Base-by-base conservation (phyloP, 257 asterid species). In the Voacanga thouarsii region DNA sequence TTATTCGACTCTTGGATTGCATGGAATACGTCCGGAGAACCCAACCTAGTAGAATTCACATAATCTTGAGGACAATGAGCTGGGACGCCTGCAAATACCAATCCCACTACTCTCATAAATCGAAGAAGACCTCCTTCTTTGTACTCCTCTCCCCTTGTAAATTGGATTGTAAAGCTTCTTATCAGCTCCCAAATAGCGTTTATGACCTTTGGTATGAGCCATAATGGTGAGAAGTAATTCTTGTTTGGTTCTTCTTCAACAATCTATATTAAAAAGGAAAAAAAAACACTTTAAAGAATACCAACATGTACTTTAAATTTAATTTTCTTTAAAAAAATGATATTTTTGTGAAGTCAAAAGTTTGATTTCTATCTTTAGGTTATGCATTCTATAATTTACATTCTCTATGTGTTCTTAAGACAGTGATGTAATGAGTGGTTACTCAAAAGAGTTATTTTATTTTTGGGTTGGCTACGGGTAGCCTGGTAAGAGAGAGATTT, bases 21-120 rank as follows among this genome's bases (percentile, higher is more conserved):
- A 28, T 9, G 43, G 19, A 3, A 16, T 1, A 1, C 4, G 5
- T 5, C 9, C 7, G 47, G 71, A 33, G 71, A 65, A 72, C 86
- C 91, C 82, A 90, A 75, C 75, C 87, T 79, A 5, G 82, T 84
- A 14, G 87, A 43, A 73, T 87, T 88, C 3, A 85, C 89, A 76
- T 90, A 90, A 74, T 90, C 95, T 30, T 84, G 88, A 47, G 87
- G 85, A 64, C 77, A 82, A 75, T 90, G 94, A 9, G 82, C 90
- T 2, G 92, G 88, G 37, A 87, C 19, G 0, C 94, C 90, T 0
- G 92, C 86, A 6, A 75, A 12, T 8, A 85, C 12, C n/a, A 90
- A 64, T 5, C 92, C 91, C 6, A 88, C 74, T 0, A 85, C 73
- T 14, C 94, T 82, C 28, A 83, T 24, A 9, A 83, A 5, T 37